These are phyloP conservation scores for Penicillium turbatum DNA, from an alignment of 495 filamentous ascomycete species.

Conservation along the genomic window DNA sequence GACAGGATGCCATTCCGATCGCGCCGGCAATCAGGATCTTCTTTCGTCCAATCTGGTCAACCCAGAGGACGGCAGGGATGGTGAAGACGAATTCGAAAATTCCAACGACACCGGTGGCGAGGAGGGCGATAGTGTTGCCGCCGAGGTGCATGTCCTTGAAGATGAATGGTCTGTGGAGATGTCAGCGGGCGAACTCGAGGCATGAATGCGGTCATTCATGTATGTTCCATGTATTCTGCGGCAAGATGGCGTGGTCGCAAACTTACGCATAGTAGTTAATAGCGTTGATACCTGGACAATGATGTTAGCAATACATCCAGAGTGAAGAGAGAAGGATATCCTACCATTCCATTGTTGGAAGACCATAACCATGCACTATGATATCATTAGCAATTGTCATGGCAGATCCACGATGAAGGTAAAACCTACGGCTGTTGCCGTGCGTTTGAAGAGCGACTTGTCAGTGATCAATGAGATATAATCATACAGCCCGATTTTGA, in stretches of 20 bases:
- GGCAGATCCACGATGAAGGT: background rate
- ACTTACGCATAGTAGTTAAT: constrained; percentile 56
- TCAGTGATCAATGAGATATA: constrained; percentile 33
- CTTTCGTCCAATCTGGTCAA: constrained; percentile 69
- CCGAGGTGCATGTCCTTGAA: constrained; percentile 33
- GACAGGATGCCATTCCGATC: constrained; percentile 63
- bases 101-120: constrained; percentile 72
- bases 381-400: constrained; percentile 5
- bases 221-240: background rate
- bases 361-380: constrained; percentile 33
- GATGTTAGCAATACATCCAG: background rate
- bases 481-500: constrained; percentile 30
- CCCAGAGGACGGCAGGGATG: constrained; percentile 63
- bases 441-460: constrained; percentile 36
- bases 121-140: constrained; percentile 55
- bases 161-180: constrained; percentile 29
- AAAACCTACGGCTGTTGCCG: constrained; percentile 30
- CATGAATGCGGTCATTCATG: background rate
- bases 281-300: constrained; percentile 24
- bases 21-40: constrained; percentile 73
- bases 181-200: constrained; percentile 5
- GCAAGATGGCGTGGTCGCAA: background rate
- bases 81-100: constrained; percentile 72
- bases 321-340: constrained; percentile 30
- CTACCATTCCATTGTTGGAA: constrained; percentile 66